Evolutionary conservation across 1,139 yeast species (phyloP), one percentile per base, ranked within the genome.

Genomic region (Suhomyces maxii): DNA sequence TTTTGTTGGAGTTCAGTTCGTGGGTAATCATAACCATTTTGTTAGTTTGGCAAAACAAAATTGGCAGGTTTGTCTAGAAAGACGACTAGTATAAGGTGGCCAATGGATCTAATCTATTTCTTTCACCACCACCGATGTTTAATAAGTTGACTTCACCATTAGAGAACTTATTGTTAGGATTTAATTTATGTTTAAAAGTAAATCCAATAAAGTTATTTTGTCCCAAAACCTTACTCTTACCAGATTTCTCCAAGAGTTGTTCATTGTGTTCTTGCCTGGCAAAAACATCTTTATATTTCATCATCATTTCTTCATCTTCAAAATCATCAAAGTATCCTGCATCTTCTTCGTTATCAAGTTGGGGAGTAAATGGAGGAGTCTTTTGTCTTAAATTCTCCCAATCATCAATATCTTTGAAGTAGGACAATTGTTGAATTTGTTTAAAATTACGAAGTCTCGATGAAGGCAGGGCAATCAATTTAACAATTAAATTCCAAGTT

Each of bases 321-420:
- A 95, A 95, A 65, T 95, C 99, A 68, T 95, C 99, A 65, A 95
- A 95, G 69, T 95, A 95, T 1, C 99, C 99, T 1, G 98, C 98
- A 69, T 95, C 99, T 53, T 91, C 95, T 61, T 95, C 99, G 51
- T 90, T 88, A 62, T 93, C 98, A 53, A 95, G 77, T 61, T 95
- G 97, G 1, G 99, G 99, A 28, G 95, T 88, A 66, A 95, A 95
- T 26, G 99, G 99, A 5, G 99, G 97, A 23, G 84, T 77, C 52
- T 83, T 78, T 33, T 69, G 70, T 59, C 97, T 80, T 55, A 95
- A 68, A 26, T 69, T 69, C 4, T 77, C 80, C 86, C 96, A 93
- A 59, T 88, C 84, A 14, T 52, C 54, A 28, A 90, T 81, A 57
- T 91, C 98, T 36, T 80, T 72, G 60, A 95, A 95, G 67, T 95